phyloP scores from a whole-genome alignment of 768 basidiomycete genomes.

The Serendipita vermifera region DNA sequence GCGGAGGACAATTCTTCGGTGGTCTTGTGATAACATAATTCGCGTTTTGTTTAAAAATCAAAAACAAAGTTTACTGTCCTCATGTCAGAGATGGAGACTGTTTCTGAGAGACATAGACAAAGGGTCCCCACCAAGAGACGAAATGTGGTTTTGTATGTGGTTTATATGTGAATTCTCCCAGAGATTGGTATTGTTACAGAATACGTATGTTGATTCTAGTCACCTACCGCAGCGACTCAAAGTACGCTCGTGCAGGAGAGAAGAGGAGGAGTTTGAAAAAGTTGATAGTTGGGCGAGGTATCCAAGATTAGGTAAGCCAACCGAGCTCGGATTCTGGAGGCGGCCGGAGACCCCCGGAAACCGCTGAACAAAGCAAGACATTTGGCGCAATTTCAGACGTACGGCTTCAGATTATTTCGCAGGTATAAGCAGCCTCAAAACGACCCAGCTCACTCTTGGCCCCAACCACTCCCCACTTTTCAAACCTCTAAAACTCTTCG shows the following conservation, averaged over 20 bases:
- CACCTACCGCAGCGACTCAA: no score
- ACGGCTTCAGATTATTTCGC: not conserved
- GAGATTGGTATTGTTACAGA: no score
- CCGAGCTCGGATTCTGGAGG: not conserved
- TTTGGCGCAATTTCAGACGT: not conserved
- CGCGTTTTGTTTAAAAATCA: no score
- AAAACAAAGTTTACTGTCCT: no score
- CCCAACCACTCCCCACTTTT: not conserved
- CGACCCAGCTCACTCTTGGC: conserved; percentile 12
- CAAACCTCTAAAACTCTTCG: not conserved
- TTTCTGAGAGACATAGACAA: no score
- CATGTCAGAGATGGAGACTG: no score
- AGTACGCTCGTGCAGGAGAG: no score
- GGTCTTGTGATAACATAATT: not conserved
- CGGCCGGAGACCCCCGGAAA: not conserved
- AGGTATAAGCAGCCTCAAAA: not conserved
- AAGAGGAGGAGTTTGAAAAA: no score
- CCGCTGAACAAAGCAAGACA: not conserved
- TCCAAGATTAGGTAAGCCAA: conserved; percentile 2
- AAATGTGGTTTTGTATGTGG: no score
- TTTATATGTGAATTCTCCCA: no score
- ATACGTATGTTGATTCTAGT: no score
- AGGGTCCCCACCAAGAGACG: no score
- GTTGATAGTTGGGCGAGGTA: not conserved
- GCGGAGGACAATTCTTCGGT: not conserved